A percentile compares a stretch with the other conserved stretches of the same genome.
phyloP scores from a whole-genome alignment of 2,329 filamentous ascomycete species.

The Allantophomopsis lycopodina region DNA sequence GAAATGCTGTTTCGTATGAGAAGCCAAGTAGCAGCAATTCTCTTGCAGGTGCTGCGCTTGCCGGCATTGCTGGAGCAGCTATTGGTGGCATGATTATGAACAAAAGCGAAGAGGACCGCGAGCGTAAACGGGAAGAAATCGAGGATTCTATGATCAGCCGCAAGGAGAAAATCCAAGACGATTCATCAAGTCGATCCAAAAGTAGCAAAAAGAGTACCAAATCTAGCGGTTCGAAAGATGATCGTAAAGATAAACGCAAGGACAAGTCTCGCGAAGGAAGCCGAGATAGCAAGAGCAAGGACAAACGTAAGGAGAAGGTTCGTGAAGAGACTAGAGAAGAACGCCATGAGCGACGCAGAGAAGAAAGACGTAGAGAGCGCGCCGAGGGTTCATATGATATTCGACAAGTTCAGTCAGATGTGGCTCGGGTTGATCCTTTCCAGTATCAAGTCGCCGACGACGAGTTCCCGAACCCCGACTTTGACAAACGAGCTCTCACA shows the following conservation, averaged over 20 bases:
- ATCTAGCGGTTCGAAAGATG: neutral
- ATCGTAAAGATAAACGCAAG: slow-evolving; percentile 12
- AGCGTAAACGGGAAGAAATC: neutral
- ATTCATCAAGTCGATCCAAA: too few species aligned
- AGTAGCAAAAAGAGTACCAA: neutral
- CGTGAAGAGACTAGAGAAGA: slow-evolving; percentile 9
- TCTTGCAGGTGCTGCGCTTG: slow-evolving; percentile 29
- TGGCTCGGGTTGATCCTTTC: slow-evolving; percentile 34
- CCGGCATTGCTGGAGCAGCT: slow-evolving; percentile 33
- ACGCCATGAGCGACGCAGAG: slow-evolving; percentile 3
- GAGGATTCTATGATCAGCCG: too few species aligned
- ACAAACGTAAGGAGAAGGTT: slow-evolving; percentile 14
- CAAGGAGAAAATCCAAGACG: too few species aligned
- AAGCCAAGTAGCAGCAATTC: slow-evolving; percentile 18
- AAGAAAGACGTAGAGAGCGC: slow-evolving; percentile 11
- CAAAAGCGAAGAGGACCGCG: neutral
- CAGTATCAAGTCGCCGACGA: slow-evolving; percentile 40
- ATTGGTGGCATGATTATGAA: slow-evolving; percentile 29
- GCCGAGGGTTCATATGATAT: slow-evolving; percentile 1
- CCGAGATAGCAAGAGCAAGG: slow-evolving; percentile 12
- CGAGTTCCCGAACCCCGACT: slow-evolving; percentile 31
- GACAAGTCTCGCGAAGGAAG: slow-evolving; percentile 10
- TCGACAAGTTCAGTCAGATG: slow-evolving; percentile 3
- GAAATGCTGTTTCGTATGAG: slow-evolving; percentile 9
- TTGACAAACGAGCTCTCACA: slow-evolving; percentile 18